Evolutionary conservation across 305 asterid genomes (phyloP).

Genomic region (Plantago rigida): DNA sequence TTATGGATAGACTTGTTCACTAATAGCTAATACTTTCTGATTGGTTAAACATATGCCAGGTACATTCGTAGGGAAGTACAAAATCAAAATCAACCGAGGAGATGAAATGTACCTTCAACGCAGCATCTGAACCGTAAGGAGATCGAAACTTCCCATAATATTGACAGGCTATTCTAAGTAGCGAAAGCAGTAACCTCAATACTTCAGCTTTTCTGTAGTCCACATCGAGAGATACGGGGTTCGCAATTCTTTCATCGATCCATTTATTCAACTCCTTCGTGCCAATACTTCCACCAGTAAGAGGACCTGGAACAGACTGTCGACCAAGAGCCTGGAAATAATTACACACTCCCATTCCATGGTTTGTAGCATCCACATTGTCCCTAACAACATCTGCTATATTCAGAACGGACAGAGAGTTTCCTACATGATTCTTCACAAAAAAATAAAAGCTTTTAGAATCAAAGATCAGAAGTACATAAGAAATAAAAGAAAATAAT

Average conservation of each 20-base stretch:
- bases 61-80: constrained; percentile 1
- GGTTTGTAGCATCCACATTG: constrained; percentile 38
- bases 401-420: constrained; percentile 61
- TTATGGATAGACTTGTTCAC: background rate
- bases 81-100: background rate
- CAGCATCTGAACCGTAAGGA: constrained; percentile 69
- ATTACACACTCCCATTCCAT: constrained; percentile 38
- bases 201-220: constrained; percentile 58
- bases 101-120: constrained; percentile 42
- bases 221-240: constrained; percentile 39
- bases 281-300: constrained; percentile 71
- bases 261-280: constrained; percentile 76
- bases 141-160: constrained; percentile 85
- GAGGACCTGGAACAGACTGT: constrained; percentile 77
- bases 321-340: constrained; percentile 64
- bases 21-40: background rate
- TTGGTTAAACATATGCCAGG: background rate
- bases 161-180: constrained; percentile 77
- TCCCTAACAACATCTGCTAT: constrained; percentile 57
- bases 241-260: constrained; percentile 75
- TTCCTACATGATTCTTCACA: constrained; percentile 57
- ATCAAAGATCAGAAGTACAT: constrained; percentile 18
- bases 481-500: constrained; percentile 24
- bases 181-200: constrained; percentile 63
- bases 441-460: constrained; percentile 29